These are phyloP conservation scores for Myxozyma nipponensis DNA, from an alignment of 805 yeast species.

Conservation along the genomic window DNA sequence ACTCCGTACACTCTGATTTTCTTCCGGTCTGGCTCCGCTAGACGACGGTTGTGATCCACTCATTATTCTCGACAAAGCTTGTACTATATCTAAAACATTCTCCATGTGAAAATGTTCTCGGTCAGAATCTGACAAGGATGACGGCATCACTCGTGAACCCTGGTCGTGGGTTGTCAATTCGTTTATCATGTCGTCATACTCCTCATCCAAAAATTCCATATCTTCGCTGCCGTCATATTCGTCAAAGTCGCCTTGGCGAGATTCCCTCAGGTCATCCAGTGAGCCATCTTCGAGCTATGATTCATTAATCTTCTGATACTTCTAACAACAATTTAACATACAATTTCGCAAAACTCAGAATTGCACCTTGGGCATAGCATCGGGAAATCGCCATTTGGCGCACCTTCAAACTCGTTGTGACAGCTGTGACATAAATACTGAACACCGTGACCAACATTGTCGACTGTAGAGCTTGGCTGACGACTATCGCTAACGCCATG, in stretches of 20 bases:
- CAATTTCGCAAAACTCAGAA: conserved; percentile 28
- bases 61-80: conserved; percentile 12
- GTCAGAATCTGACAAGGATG: conserved; percentile 25
- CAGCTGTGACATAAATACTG: conserved; percentile 21
- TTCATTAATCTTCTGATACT: too few species aligned
- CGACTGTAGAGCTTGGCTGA: background rate
- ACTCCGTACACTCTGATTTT: too few species aligned
- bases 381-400: conserved; percentile 13
- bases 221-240: conserved; percentile 41
- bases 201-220: conserved; percentile 33
- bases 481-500: background rate
- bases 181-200: conserved; percentile 1
- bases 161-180: background rate
- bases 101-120: conserved; percentile 2
- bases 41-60: background rate
- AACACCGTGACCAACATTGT: background rate
- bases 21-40: too few species aligned
- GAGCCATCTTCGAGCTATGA: too few species aligned
- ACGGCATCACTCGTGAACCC: conserved; percentile 12
- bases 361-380: conserved; percentile 23
- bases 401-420: conserved; percentile 14
- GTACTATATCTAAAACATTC: conserved; percentile 12
- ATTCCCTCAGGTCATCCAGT: too few species aligned
- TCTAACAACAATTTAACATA: too few species aligned
- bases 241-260: conserved; percentile 25